Evolutionary conservation across 2,329 filamentous ascomycete genomes (phyloP).

Genomic region (Colletotrichum zoysiae): DNA sequence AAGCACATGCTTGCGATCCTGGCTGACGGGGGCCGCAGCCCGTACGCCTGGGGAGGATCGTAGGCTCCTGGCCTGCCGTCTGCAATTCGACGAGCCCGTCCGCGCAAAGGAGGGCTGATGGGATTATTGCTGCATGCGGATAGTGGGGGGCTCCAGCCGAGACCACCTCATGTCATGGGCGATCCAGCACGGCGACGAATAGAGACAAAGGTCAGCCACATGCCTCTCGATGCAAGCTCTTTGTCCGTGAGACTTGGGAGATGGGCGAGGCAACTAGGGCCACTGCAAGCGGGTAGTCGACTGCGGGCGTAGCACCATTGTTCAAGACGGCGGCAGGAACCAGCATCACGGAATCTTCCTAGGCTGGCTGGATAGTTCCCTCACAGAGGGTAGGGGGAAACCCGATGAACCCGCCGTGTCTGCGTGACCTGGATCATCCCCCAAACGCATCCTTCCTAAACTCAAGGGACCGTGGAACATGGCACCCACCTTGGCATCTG

Average conservation of each 20-base stretch:
- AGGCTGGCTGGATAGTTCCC: background rate
- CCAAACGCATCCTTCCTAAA: conserved; percentile 8
- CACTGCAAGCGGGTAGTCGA: conserved; percentile 32
- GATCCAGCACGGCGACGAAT: conserved; percentile 38
- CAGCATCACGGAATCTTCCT: conserved; percentile 13
- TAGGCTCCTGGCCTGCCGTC: conserved; percentile 9
- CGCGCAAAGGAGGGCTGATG: conserved; percentile 31
- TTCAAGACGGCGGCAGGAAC: background rate
- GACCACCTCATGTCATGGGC: conserved; percentile 30
- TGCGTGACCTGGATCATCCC: conserved; percentile 6
- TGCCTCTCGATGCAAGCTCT: conserved; percentile 24
- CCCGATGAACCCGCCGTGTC: background rate
- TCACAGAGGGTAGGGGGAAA: background rate
- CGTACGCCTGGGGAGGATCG: conserved; percentile 25
- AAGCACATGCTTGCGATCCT: conserved; percentile 28
- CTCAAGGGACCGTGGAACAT: conserved; percentile 30
- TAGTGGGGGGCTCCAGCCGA: conserved; percentile 24
- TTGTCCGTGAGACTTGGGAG: conserved; percentile 19
- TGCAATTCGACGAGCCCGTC: conserved; percentile 28
- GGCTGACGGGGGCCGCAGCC: conserved; percentile 22
- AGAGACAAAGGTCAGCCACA: conserved; percentile 34
- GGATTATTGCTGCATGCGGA: conserved; percentile 33
- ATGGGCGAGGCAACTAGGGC: background rate
- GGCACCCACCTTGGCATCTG: conserved; percentile 21
- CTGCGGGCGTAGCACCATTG: conserved; percentile 4